Evolutionary conservation across 306 rosid genomes (phyloP).

Genomic region (Rosa rugosa): DNA sequence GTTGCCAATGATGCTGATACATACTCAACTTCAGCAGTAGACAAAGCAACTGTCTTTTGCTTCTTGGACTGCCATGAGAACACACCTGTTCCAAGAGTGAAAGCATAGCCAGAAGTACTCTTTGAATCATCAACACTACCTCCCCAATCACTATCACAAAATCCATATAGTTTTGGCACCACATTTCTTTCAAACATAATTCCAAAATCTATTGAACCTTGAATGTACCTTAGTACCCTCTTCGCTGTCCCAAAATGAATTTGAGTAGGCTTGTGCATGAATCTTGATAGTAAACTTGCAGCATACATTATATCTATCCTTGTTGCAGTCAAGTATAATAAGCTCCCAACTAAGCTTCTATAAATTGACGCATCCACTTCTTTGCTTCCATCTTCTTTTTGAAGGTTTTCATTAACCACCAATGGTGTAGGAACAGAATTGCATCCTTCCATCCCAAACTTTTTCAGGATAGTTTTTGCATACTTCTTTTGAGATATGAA

Average conservation of each 20-base stretch:
- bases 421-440: not conserved
- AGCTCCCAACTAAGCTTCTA: constrained; percentile 4
- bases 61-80: not conserved
- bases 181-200: not conserved
- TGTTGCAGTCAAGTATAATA: not conserved
- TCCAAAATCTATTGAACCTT: not conserved
- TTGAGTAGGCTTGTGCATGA: not conserved
- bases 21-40: no score
- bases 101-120: not conserved
- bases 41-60: not conserved
- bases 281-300: not conserved
- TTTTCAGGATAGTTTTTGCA: not conserved
- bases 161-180: not conserved
- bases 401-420: not conserved
- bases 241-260: not conserved
- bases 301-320: not conserved
- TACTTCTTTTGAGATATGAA: constrained; percentile 2
- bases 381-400: not conserved
- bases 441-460: constrained; percentile 4
- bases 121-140: not conserved
- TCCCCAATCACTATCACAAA: constrained; percentile 2
- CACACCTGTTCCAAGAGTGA: not conserved
- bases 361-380: not conserved
- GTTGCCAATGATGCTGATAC: no score
- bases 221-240: not conserved